Evolutionary conservation across 2,329 filamentous ascomycete genomes (phyloP).

Genomic region (Pseudogymnoascus sp.): DNA sequence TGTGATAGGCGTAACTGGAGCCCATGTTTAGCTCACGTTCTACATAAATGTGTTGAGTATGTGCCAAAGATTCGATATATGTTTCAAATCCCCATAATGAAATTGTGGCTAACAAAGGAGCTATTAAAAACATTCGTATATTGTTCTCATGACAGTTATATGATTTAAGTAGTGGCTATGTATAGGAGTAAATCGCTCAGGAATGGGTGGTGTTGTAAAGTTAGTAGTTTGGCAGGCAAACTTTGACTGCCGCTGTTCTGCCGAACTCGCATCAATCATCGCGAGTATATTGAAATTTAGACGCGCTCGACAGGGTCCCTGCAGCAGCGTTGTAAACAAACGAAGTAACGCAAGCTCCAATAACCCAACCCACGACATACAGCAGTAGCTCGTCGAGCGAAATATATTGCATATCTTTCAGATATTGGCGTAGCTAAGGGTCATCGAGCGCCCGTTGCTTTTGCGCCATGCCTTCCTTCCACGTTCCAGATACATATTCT

Average conservation of each 20-base stretch:
- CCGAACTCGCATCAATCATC: not conserved
- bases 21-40: not conserved
- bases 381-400: not conserved
- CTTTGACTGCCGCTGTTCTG: not conserved
- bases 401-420: not conserved
- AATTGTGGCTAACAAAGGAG: not conserved
- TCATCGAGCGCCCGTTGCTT: not conserved
- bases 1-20: not conserved
- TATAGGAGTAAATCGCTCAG: not conserved
- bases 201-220: not conserved
- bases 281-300: conserved; percentile 6
- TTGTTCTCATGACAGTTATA: not conserved
- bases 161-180: not conserved
- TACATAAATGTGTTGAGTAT: not conserved
- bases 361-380: not conserved
- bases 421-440: conserved; percentile 5
- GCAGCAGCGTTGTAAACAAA: conserved; percentile 9
- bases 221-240: conserved; percentile 1
- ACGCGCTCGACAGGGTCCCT: not conserved
- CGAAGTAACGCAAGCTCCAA: not conserved
- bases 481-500: conserved; percentile 21
- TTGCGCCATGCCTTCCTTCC: conserved; percentile 15
- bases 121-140: not conserved
- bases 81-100: not conserved
- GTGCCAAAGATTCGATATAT: not conserved